Evolutionary conservation across 2,329 filamentous ascomycete species (phyloP), one percentile per base, ranked within the genome.

Genomic region (Colletotrichum eremochloae): DNA sequence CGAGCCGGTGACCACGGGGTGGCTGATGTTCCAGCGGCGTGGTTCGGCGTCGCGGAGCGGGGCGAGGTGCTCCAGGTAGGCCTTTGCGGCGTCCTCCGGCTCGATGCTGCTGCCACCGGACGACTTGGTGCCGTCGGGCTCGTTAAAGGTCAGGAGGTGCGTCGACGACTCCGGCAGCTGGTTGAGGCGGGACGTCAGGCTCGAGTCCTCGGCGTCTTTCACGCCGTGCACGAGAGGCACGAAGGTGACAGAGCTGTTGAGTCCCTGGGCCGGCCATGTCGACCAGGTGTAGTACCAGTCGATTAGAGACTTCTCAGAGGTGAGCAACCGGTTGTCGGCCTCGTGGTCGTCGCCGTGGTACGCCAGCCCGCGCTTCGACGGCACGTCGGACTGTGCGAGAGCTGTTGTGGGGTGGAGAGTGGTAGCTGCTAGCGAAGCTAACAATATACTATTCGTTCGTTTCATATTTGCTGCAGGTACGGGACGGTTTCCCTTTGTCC

Each of bases 211-310:
- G 2, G 81, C 79, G 55, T 83, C 77, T 42, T 81, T 78, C 31
- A 83, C 73, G 8, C 81, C 79, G 36, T 83, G 82, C 18, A 85
- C 76, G 1, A 84, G 75, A 0, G 83, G 83, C 12, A 84, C 67
- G 55, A 84, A 85, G 0, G 77, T 74, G 24, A 83, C 58, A 1
- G 76, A 74, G 15, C 73, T 64, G n/a, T 76, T 75, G 1, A 81
- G 74, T 14, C 72, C 63, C 1, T 75, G 61, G 0, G 79, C 76
- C 1, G 79, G 76, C 70, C 78, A 77, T 0, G 80, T 78, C 0
- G 82, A 83, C 82, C 83, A 84, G 0, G 82, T 85, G 66, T 83
- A 85, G 73, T 85, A 85, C 83, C 83, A 85, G 0, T 78, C 75
- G 15, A 85, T 79, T 8, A 80, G 76, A 0, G 83, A 84, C 33